Evolutionary conservation across 495 filamentous ascomycete genomes (phyloP).

Genomic region (Penicilliopsis zonata): DNA sequence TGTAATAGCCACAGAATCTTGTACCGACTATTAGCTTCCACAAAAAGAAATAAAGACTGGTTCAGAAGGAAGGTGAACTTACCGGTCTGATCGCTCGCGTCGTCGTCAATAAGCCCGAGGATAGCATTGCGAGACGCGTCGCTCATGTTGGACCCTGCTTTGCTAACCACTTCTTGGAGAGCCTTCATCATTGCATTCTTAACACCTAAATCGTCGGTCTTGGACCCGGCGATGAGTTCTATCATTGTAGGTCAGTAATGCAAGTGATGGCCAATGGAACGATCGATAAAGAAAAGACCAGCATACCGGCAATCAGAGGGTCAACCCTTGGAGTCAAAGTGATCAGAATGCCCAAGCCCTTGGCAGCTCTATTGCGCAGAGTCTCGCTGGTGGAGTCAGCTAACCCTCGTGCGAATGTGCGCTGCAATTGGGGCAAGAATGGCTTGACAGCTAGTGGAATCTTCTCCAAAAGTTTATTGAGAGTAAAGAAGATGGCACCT

Average conservation of each 20-base stretch:
- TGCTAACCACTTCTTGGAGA: constrained; percentile 89
- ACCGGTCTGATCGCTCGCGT: constrained; percentile 60
- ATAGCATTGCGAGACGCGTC: constrained; percentile 74
- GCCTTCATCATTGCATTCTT: constrained; percentile 96
- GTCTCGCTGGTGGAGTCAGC: constrained; percentile 88
- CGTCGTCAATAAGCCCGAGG: constrained; percentile 75
- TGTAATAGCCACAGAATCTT: constrained; percentile 68
- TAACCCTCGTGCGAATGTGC: constrained; percentile 90
- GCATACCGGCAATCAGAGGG: constrained; percentile 56
- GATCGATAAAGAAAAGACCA: background rate
- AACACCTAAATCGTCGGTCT: constrained; percentile 78
- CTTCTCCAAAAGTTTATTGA: constrained; percentile 93
- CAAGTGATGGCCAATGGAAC: too few species aligned
- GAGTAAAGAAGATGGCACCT: constrained; percentile 82
- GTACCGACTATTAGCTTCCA: constrained; percentile 7
- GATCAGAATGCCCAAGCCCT: constrained; percentile 89
- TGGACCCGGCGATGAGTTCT: constrained; percentile 87
- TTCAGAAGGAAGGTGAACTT: constrained; percentile 16
- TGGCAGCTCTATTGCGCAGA: constrained; percentile 80
- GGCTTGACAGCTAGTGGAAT: constrained; percentile 93
- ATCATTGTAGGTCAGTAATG: constrained; percentile 22
- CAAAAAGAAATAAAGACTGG: background rate
- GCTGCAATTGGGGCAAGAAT: constrained; percentile 90
- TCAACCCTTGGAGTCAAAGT: constrained; percentile 93
- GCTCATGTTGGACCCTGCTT: constrained; percentile 88